These are phyloP conservation scores for Aspergillus pseudotamarii DNA, from an alignment of 2,329 filamentous ascomycete genomes.

Conservation along the genomic window DNA sequence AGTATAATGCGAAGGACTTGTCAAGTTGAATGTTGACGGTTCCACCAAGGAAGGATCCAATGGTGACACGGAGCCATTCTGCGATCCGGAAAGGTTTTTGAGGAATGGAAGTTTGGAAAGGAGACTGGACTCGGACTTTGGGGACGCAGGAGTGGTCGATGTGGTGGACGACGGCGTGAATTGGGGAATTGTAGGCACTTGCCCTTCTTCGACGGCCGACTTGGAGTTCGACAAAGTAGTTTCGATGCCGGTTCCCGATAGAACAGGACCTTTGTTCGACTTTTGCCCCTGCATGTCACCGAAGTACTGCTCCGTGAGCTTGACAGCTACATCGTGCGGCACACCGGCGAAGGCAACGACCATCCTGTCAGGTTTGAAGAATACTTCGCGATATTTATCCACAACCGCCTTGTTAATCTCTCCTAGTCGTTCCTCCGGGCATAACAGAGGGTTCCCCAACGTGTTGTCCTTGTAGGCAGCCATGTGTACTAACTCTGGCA, in stretches of 20 bases:
- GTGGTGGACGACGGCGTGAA: slow-evolving; percentile 46
- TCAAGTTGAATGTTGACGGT: slow-evolving; percentile 58
- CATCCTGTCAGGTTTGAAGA: slow-evolving; percentile 87
- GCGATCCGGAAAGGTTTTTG: slow-evolving; percentile 78
- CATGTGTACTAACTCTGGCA: slow-evolving; percentile 93
- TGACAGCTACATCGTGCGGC: slow-evolving; percentile 76
- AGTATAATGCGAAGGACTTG: slow-evolving; percentile 77
- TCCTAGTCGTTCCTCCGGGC: slow-evolving; percentile 78
- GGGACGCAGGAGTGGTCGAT: slow-evolving; percentile 38
- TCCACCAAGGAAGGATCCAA: slow-evolving; percentile 51
- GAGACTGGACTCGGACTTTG: slow-evolving; percentile 61
- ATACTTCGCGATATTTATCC: slow-evolving; percentile 75
- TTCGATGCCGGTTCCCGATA: slow-evolving; percentile 62
- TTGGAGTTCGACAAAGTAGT: slow-evolving; percentile 44
- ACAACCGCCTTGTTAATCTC: slow-evolving; percentile 75
- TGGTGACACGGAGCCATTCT: slow-evolving; percentile 58
- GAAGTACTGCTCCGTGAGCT: slow-evolving; percentile 80
- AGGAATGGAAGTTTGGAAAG: slow-evolving; percentile 86
- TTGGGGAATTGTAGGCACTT: slow-evolving; percentile 39
- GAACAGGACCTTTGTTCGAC: slow-evolving; percentile 50
- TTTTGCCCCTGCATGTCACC: slow-evolving; percentile 77
- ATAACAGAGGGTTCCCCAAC: slow-evolving; percentile 87
- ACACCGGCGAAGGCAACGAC: slow-evolving; percentile 96
- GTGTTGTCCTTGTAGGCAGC: slow-evolving; percentile 96
- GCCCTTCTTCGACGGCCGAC: slow-evolving; percentile 32